These are phyloP conservation scores for Tillandsia fasciculata DNA, from an alignment of 176 grass and related monocot species.

Conservation along the genomic window DNA sequence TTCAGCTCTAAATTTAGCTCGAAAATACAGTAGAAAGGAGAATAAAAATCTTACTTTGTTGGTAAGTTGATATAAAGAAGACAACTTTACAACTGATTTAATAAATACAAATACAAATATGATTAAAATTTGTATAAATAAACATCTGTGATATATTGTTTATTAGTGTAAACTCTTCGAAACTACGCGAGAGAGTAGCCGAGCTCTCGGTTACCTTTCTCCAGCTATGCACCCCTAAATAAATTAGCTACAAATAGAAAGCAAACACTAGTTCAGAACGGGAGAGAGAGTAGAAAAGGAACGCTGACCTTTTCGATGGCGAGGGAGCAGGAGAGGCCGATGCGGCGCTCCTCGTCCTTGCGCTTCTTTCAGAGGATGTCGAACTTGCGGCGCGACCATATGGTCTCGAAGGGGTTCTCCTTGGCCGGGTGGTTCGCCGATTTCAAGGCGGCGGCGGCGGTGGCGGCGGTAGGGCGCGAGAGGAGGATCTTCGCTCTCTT, in stretches of 20 bases:
- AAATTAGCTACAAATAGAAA: background rate
- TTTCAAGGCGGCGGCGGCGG: constrained; percentile 27
- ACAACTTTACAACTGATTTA: too few species aligned
- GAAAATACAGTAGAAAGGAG: too few species aligned
- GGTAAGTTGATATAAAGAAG: too few species aligned
- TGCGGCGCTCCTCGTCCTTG: constrained; percentile 79
- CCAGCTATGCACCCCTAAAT: too few species aligned
- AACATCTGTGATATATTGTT: too few species aligned
- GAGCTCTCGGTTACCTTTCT: too few species aligned
- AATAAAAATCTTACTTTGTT: too few species aligned
- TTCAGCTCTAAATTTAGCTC: too few species aligned
- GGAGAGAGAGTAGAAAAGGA: background rate
- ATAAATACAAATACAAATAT: too few species aligned
- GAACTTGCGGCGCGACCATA: constrained; percentile 94
- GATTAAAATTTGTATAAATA: too few species aligned
- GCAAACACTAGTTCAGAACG: background rate
- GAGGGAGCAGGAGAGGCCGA: constrained; percentile 51
- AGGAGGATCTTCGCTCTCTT: constrained; percentile 36
- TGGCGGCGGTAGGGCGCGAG: constrained; percentile 28
- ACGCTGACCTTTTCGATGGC: constrained; percentile 60
- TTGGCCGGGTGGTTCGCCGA: constrained; percentile 12
- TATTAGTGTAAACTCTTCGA: too few species aligned
- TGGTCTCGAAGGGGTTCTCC: constrained; percentile 82
- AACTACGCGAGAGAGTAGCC: too few species aligned
- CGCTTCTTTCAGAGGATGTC: constrained; percentile 82